These are phyloP conservation scores for Fusarium scirpi DNA, from an alignment of 2,329 filamentous ascomycete species.

Conservation along the genomic window DNA sequence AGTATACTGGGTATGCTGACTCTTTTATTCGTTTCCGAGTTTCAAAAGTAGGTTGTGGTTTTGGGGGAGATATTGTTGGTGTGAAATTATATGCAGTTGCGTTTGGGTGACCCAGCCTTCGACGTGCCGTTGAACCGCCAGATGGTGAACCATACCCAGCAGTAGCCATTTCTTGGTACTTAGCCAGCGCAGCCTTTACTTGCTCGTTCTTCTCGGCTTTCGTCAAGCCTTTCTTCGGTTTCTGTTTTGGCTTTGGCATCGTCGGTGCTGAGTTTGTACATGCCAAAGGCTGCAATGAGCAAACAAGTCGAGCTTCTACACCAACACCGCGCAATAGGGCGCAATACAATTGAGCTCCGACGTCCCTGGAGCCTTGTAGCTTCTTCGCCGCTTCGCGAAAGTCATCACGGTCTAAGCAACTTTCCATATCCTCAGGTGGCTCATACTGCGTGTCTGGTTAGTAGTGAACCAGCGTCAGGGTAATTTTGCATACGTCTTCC, in stretches of 20 bases:
- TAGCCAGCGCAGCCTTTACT: slow-evolving; percentile 55
- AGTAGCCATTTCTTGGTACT: slow-evolving; percentile 52
- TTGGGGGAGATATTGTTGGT: slow-evolving; percentile 57
- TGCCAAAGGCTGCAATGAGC: slow-evolving; percentile 86
- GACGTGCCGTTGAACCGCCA: slow-evolving; percentile 55
- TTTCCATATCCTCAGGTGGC: slow-evolving; percentile 73
- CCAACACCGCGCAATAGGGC: slow-evolving; percentile 86
- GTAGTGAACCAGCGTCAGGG: slow-evolving; percentile 6
- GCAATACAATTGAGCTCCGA: slow-evolving; percentile 92
- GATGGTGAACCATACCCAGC: slow-evolving; percentile 48
- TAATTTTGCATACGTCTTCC: slow-evolving; percentile 60
- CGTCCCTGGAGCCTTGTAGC: slow-evolving; percentile 85
- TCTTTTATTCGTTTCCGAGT: slow-evolving; percentile 67
- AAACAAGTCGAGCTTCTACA: slow-evolving; percentile 84
- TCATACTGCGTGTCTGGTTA: slow-evolving; percentile 59
- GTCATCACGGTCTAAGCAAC: slow-evolving; percentile 75
- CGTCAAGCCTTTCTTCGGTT: slow-evolving; percentile 44
- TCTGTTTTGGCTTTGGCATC: slow-evolving; percentile 56
- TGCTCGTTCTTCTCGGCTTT: slow-evolving; percentile 52
- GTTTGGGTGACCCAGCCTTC: slow-evolving; percentile 65
- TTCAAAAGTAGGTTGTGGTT: slow-evolving; percentile 49
- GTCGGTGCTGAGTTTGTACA: slow-evolving; percentile 69
- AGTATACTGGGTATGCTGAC: slow-evolving; percentile 86
- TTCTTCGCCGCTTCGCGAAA: slow-evolving; percentile 77
- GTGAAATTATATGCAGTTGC: slow-evolving; percentile 65